Base-by-base conservation (phyloP, 805 yeast genomes). In the Debaryomyces hansenii region DNA sequence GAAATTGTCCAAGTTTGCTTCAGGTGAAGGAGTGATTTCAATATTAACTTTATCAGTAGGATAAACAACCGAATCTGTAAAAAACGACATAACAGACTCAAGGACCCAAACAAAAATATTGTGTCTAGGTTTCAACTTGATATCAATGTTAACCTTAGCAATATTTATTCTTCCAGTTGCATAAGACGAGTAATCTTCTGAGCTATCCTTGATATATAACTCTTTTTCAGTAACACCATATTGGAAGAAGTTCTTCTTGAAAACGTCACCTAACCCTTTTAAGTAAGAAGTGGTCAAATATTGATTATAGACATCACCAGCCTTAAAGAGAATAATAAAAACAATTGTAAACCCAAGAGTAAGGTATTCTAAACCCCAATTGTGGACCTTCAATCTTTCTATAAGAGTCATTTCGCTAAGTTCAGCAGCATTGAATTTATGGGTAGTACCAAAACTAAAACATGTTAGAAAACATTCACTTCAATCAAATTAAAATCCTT, bases 101-200 rank as follows among this genome's bases (percentile, higher is more conserved):
- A 83, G 66, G 14, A 78, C 32, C 78, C 86, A 79, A 48, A 86
- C 71, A 53, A 89, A 72, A 24, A 85, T 57, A 67, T 91, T 92
- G 64, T 89, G 91, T 73, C 98, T 85, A 50, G 95, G 82, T 50
- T 80, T 74, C 66, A 91, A 74, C 46, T 77, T 78, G 62, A 90
- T 74, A 51, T 77, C 80, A 40, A 85, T 74, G 47, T 77, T 69
- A 47, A 90, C 69, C 46, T 80, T 75, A 49, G 82, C 82, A 50
- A 94, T 77, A 64, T 89, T 85, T 48, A 81, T 72, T 66, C 99
- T 84, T 51, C 99, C 99, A 47, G 96, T 79, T 37, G 97, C 96
- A 63, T 89, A 94, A 32, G 87, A 74, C 73, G 78, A 67, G 65
- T 67, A 89, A 49, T 75, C 71, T 56, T 85, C 83, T 20, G 83